A percentile compares a stretch with the other conserved stretches of the same genome.
phyloP scores from a whole-genome alignment of 495 filamentous ascomycete species.

The Chaetomium tenue region DNA sequence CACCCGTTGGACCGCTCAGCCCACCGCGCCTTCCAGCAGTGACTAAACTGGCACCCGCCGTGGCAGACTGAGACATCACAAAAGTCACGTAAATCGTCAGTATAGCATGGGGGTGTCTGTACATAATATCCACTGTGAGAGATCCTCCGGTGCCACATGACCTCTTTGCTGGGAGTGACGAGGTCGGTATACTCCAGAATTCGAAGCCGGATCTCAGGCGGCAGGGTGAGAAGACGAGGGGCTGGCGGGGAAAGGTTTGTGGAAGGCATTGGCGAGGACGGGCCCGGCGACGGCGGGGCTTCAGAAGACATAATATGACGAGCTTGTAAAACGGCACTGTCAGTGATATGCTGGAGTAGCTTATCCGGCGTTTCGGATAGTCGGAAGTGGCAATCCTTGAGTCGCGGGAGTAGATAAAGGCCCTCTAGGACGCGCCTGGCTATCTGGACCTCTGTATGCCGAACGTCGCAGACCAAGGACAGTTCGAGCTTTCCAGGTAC shows the following conservation, averaged over 20 bases:
- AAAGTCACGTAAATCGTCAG: neutral
- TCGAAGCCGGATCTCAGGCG: constrained; percentile 10
- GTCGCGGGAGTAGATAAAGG: constrained; percentile 5
- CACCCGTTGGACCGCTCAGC: constrained; percentile 7
- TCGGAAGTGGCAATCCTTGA: constrained; percentile 16
- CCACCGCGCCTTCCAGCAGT: neutral
- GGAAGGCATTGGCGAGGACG: neutral
- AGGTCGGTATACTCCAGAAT: constrained; percentile 20
- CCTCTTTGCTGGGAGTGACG: constrained; percentile 15
- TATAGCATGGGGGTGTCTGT: neutral
- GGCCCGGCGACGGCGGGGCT: neutral
- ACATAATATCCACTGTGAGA: neutral
- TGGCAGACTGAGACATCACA: neutral
- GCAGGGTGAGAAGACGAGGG: constrained; percentile 10
- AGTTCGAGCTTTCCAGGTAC: constrained; percentile 8
- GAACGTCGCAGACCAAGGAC: constrained; percentile 11
- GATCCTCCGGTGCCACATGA: constrained; percentile 1
- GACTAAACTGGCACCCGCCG: constrained; percentile 4
- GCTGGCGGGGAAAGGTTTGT: too few relatives aligned
- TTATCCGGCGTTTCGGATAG: neutral
- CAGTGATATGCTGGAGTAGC: constrained; percentile 9
- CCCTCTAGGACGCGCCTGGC: neutral
- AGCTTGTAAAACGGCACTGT: constrained; percentile 1
- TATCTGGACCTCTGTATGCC: neutral
- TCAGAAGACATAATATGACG: constrained; percentile 6